Conservation (phyloP, 2,329 filamentous ascomycete species). For the Raffaelea ambrosiae region DNA sequence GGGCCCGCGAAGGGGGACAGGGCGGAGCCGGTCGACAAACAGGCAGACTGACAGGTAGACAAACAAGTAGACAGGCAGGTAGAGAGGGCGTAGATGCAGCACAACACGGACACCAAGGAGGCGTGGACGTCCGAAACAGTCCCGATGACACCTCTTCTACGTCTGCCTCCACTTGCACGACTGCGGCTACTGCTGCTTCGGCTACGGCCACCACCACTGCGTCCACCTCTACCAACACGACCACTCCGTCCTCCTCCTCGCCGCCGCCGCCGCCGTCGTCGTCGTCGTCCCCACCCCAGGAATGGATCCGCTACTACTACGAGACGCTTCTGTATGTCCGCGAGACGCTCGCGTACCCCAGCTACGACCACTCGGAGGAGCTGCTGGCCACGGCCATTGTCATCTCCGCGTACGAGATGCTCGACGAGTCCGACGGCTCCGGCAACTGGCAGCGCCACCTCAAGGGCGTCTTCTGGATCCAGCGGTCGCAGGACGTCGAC, state of each 20-base stretch:
- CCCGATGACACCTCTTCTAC: neutral
- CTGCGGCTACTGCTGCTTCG: no score
- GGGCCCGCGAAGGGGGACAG: neutral
- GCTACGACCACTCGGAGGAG: constrained; percentile 49
- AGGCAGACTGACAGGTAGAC: no score
- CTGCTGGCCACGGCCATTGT: constrained; percentile 50
- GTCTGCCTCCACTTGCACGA: no score
- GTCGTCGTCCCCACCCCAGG: constrained; percentile 20
- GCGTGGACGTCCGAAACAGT: neutral
- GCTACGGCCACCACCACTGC: no score
- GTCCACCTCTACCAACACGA: no score
- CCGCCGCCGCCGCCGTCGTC: no score
- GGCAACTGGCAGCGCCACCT: constrained; percentile 50
- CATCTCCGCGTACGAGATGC: constrained; percentile 58
- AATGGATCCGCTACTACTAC: constrained; percentile 45
- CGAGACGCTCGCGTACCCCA: constrained; percentile 47
- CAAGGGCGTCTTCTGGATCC: constrained; percentile 58
- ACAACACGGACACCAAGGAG: no score
- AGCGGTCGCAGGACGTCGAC: constrained; percentile 52
- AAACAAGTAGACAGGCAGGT: no score
- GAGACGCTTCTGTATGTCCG: constrained; percentile 55
- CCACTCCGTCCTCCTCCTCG: no score
- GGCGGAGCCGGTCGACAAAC: neutral
- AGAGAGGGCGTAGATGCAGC: no score
- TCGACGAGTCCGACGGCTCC: constrained; percentile 27